Conservation (phyloP, 176 grass and related monocot species). For the Otatea glauca region DNA sequence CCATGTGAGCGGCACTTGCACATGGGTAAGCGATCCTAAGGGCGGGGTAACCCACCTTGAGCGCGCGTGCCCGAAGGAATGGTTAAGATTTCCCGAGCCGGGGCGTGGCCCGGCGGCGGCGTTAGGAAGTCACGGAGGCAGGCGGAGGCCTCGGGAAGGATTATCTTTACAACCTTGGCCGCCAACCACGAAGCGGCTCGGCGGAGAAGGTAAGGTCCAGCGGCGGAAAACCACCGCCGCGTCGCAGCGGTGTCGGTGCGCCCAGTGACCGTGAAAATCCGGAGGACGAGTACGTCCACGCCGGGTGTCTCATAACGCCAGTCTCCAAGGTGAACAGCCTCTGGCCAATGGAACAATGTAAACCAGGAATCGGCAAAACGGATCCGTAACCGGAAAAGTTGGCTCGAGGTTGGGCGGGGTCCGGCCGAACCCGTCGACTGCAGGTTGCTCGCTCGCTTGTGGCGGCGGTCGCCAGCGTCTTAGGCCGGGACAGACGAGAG, state of each 20-base stretch:
- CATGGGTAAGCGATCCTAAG: slow-evolving; percentile 79
- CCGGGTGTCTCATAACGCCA: slow-evolving; percentile 64
- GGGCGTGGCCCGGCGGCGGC: slow-evolving; percentile 57
- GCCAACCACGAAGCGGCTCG: slow-evolving; percentile 54
- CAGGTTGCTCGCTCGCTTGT: no score
- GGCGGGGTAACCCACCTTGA: slow-evolving; percentile 66
- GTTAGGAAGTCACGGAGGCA: slow-evolving; percentile 63
- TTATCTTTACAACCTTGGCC: slow-evolving; percentile 65
- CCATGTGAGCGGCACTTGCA: slow-evolving; percentile 82
- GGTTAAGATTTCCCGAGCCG: slow-evolving; percentile 68
- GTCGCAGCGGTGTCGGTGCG: slow-evolving; percentile 56
- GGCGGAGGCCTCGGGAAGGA: slow-evolving; percentile 65
- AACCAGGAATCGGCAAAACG: no score
- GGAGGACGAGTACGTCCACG: slow-evolving; percentile 43
- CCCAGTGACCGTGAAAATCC: slow-evolving; percentile 74
- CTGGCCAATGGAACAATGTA: slow-evolving; percentile 84
- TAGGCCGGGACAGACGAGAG: no score
- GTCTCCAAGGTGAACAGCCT: slow-evolving; percentile 76
- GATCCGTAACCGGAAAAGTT: no score
- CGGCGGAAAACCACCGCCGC: slow-evolving; percentile 68
- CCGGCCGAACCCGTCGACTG: no score
- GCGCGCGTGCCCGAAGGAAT: slow-evolving; percentile 57
- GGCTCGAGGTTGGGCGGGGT: no score
- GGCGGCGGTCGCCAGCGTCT: no score
- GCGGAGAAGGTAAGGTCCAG: slow-evolving; percentile 65